Base-by-base conservation (phyloP, 176 grass and related monocot genomes). In the Eragrostis nindensis region DNA sequence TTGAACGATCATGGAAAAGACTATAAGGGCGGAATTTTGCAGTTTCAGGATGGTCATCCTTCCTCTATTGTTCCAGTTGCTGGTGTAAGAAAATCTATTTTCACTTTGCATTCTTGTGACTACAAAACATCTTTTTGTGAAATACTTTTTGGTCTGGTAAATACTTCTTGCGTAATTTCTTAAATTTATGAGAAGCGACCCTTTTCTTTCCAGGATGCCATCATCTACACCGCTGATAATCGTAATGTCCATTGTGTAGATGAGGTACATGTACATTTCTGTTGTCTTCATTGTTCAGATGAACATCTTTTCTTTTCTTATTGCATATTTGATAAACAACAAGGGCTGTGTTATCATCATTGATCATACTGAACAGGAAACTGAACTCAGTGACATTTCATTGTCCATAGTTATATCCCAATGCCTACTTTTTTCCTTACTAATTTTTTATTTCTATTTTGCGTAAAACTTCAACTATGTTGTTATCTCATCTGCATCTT, bases 161-260 rank as follows among this genome's bases (percentile, higher is more conserved):
- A 76, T 66, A 62, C 4, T 13, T 54, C 62, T 61, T 1, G 1
- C 47, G 17, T 73, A 11, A 12, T 80, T 84, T 59, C 29, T 72
- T 68, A 60, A 71, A 71, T 77, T 66, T 59, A 62, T 19, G 39
- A 41, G 61, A 71, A 64, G 62, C 1, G 27, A 14, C 14, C 49
- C 7, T 78, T 70, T n/a, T 82, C 5, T 5, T 79, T 21, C 73
- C 85, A 98, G 95, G 92, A 98, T 94, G 95, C 78, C 88, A 42
- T 94, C 54, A 92, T 94, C 69, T 98, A 98, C 62, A 98, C 88
- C 65, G 92, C 95, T 75, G 95, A 94, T 75, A 67, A 70, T 75
- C 70, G 66, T 49, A 98, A 98, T 78, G 69, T 89, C 52, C 95
- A 98, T 86, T 89, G 77, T 87, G 95, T 98, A 57, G 90, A 92